These are phyloP conservation scores for Phytopythium sindhum DNA, from an alignment of 352 stramenopile genomes.

Conservation along the genomic window DNA sequence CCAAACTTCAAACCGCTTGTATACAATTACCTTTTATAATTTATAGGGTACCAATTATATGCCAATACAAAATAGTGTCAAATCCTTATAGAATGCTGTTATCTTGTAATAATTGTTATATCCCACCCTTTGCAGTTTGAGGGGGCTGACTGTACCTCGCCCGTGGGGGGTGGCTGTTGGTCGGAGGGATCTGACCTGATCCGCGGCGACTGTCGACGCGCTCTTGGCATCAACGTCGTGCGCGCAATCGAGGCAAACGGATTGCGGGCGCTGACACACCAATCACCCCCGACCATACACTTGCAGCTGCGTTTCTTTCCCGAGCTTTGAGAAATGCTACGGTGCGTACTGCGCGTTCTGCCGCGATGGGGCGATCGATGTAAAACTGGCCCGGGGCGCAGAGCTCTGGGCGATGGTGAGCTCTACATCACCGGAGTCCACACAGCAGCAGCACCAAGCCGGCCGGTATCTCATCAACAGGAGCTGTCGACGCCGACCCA, in stretches of 20 bases:
- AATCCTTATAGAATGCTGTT: too few relatives aligned
- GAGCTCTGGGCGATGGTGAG: not conserved
- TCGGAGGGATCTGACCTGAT: not conserved
- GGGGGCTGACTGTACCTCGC: too few relatives aligned
- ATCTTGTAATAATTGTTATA: too few relatives aligned
- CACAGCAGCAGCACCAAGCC: too few relatives aligned
- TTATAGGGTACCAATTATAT: too few relatives aligned
- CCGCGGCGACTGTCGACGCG: not conserved
- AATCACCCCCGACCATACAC: not conserved
- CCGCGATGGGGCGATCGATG: not conserved
- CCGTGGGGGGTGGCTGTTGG: too few relatives aligned
- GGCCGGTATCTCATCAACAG: too few relatives aligned
- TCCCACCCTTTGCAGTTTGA: too few relatives aligned
- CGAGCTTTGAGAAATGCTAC: not conserved
- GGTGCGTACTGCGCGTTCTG: too few relatives aligned
- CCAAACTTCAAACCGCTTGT: too few relatives aligned
- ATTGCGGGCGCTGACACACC: not conserved
- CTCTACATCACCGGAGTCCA: not conserved
- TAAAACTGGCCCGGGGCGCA: not conserved
- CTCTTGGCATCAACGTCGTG: not conserved
- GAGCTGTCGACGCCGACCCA: not conserved
- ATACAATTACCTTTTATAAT: too few relatives aligned
- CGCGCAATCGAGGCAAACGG: not conserved
- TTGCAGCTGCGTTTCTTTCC: not conserved
- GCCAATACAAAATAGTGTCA: too few relatives aligned